Conservation (phyloP, 2,329 filamentous ascomycete species). For the Incumbomyces delicatus region DNA sequence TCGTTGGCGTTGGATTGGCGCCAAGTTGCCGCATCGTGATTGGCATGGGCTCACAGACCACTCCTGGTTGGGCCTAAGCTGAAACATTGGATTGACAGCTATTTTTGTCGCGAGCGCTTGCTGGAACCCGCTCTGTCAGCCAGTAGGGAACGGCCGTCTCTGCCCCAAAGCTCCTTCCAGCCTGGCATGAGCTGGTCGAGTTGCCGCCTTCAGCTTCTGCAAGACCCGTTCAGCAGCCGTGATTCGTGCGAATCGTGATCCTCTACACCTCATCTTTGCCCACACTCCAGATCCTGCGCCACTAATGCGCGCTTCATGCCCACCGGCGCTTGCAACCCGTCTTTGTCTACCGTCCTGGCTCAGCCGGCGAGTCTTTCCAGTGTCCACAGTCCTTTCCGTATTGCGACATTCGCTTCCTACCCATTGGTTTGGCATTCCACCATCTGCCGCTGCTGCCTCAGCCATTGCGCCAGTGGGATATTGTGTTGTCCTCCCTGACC, state of each 20-base stretch:
- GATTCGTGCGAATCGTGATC: background rate
- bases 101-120: background rate
- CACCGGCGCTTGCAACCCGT: background rate
- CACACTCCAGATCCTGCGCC: background rate
- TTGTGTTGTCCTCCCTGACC: background rate
- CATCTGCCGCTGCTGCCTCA: background rate
- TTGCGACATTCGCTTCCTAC: background rate
- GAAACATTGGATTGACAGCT: background rate
- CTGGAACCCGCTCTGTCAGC: background rate
- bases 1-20: too few species aligned
- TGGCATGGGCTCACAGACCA: background rate
- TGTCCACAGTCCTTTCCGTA: too few species aligned
- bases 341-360: background rate
- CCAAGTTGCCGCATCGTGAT: background rate
- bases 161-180: background rate
- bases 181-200: background rate
- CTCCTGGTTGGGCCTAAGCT: background rate
- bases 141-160: background rate
- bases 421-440: background rate
- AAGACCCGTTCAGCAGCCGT: background rate
- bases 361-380: too few species aligned
- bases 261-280: background rate
- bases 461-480: background rate
- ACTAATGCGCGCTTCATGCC: background rate
- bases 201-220: background rate